Base-by-base conservation (phyloP, 2,329 filamentous ascomycete genomes). In the Trichoderma harzianum region DNA sequence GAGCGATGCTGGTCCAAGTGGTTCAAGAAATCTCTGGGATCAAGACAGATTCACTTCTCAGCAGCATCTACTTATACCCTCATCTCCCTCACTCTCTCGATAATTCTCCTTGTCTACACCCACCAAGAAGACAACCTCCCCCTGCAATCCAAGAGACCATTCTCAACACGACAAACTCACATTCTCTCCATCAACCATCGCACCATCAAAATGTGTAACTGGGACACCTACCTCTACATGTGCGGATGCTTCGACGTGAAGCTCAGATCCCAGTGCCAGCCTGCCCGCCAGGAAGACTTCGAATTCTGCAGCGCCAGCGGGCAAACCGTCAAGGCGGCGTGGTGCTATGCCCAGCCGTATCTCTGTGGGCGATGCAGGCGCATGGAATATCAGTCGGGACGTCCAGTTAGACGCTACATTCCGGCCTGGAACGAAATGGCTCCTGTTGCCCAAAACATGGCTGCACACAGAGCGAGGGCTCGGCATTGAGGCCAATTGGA, bases 201-300 rank as follows among this genome's bases (percentile, higher is more conserved):
- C 16, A 24, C 36, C 51, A 8, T 26, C 51, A 51, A 71, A 47
- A 73, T 73, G 72, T 73, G 72, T 32, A 63, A 70, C 36, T 73
- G 61, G 70, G 63, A 72, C 51, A 72, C 65, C 12, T 72, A 66
- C 60, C 24, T 69, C 6, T 73, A 57, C 53, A 51, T 53, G 36
- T 73, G 72, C 55, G 65, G 64, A 24, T 65, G 61, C 70, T 47
- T 65, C 51, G 21, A 36, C 36, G 58, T 73, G 6, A 57, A 21
- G 18, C 60, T 62, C 18, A 63, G 39, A 10, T 26, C 26, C 26
- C 28, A 47, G n/a, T 73, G 72, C 70, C 24, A 65, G n/a, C 21
- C 26, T 16, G 61, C 66, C 14, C 36, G 30, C 21, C 53, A 18
- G 14, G 51, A 62, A 60, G 65, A 58, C 65, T 21, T 21, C 47